Evolutionary conservation across 257 asterid species (phyloP).

Genomic region (Gentiana straminea): DNA sequence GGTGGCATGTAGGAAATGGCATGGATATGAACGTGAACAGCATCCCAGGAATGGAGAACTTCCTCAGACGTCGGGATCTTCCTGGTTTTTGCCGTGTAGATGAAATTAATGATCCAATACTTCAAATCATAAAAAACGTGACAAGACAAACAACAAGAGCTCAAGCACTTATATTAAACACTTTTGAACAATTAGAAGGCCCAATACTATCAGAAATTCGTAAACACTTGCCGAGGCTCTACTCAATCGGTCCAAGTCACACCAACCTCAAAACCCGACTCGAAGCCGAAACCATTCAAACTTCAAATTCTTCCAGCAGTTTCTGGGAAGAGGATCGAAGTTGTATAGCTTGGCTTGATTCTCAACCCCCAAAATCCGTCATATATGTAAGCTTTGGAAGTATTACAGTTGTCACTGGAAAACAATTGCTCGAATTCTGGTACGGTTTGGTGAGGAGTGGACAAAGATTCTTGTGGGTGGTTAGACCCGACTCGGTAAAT

Average conservation of each 20-base stretch:
- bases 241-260: constrained; percentile 16
- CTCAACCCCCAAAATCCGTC: constrained; percentile 16
- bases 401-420: neutral
- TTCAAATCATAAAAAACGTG: neutral
- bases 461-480: constrained; percentile 17
- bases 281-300: neutral
- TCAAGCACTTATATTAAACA: constrained; percentile 16
- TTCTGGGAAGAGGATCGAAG: constrained; percentile 20
- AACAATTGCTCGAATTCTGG: constrained; percentile 14
- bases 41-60: constrained; percentile 18
- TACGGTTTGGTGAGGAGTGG: constrained; percentile 14
- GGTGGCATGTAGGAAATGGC: constrained; percentile 1
- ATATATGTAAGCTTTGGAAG: constrained; percentile 23
- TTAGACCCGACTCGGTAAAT: constrained; percentile 13
- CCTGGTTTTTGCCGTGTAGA: constrained; percentile 14
- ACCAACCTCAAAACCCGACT: constrained; percentile 4
- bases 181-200: constrained; percentile 15
- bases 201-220: constrained; percentile 2
- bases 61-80: constrained; percentile 14
- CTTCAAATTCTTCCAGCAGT: constrained; percentile 6
- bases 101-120: neutral
- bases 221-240: constrained; percentile 1
- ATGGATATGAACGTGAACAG: constrained; percentile 7
- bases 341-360: constrained; percentile 21
- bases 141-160: constrained; percentile 2